Conservation (phyloP, 805 yeast genomes). For the Starmerella etchellsii region DNA sequence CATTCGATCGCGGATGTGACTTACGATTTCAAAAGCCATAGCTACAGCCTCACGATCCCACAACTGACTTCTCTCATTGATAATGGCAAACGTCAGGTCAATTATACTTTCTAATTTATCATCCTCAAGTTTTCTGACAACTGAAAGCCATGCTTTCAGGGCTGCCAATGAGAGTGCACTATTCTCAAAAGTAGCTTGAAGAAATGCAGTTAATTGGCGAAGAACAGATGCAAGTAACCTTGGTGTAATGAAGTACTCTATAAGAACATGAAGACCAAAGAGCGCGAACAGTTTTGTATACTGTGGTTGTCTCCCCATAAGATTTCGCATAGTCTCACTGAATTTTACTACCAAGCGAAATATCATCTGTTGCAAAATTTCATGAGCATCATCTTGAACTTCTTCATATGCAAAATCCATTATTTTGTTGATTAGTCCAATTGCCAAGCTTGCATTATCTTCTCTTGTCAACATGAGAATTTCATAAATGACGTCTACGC, state of each 20-base stretch:
- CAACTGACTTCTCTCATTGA: constrained; percentile 36
- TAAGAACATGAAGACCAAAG: constrained; percentile 57
- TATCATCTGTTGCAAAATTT: constrained; percentile 13
- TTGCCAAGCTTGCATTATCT: constrained; percentile 7
- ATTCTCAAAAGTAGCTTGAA: constrained; percentile 64
- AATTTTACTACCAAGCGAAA: constrained; percentile 42
- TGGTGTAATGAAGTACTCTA: constrained; percentile 21
- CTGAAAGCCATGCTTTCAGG: constrained; percentile 52
- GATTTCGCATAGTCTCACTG: constrained; percentile 65
- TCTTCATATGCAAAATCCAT: constrained; percentile 6
- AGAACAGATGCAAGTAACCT: constrained; percentile 14
- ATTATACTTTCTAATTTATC: constrained; percentile 39
- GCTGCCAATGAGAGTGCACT: constrained; percentile 48
- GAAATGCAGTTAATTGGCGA: constrained; percentile 63
- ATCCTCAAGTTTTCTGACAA: constrained; percentile 44
- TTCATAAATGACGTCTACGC: constrained; percentile 15
- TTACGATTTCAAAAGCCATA: constrained; percentile 7
- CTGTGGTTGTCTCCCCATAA: constrained; percentile 57
- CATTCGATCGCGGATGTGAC: not conserved
- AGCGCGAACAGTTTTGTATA: constrained; percentile 45
- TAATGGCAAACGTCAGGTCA: constrained; percentile 60
- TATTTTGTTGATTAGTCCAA: constrained; percentile 7
- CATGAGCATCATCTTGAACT: constrained; percentile 2
- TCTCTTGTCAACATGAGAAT: constrained; percentile 12
- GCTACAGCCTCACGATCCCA: constrained; percentile 39